phyloP scores from a whole-genome alignment of 805 yeast species.

The Kazachstania taianensis region DNA sequence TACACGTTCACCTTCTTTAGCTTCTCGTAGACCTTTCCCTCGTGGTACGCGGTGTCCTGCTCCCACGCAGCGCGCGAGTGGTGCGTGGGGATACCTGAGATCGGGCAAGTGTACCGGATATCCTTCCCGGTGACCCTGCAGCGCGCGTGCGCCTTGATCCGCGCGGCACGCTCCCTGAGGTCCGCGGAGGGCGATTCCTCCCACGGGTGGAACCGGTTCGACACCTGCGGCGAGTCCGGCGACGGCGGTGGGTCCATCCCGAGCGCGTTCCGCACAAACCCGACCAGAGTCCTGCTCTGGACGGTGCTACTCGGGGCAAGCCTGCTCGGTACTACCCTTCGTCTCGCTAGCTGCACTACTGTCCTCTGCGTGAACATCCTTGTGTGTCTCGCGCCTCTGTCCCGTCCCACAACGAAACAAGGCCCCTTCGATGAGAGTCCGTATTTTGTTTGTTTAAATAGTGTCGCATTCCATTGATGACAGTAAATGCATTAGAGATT shows the following conservation, averaged over 20 bases:
- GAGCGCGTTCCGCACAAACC: conserved; percentile 36
- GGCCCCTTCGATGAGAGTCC: too few species aligned
- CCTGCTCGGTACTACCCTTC: too few species aligned
- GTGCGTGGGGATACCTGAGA: conserved; percentile 95
- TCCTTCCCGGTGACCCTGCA: conserved; percentile 88
- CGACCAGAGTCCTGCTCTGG: conserved; percentile 1
- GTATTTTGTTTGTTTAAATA: too few species aligned
- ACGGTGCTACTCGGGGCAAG: too few species aligned
- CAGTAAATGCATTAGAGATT: not conserved
- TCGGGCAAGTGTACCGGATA: conserved; percentile 81
- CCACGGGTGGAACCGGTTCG: conserved; percentile 78
- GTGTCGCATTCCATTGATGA: too few species aligned
- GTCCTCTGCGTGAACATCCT: too few species aligned
- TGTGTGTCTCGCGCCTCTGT: too few species aligned
- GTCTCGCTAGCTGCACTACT: too few species aligned
- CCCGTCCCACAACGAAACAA: too few species aligned
- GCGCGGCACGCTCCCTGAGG: conserved; percentile 83
- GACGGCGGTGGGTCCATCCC: conserved; percentile 58
- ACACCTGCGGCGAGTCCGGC: conserved; percentile 57
- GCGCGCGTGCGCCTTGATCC: conserved; percentile 74
- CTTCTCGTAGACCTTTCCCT: conserved; percentile 53
- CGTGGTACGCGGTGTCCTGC: conserved; percentile 63
- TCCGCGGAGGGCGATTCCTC: conserved; percentile 87
- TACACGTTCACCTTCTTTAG: conserved; percentile 82
- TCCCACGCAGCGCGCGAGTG: conserved; percentile 87